Evolutionary conservation across 2,329 filamentous ascomycete genomes (phyloP).

Genomic region (Thielaviopsis euricoi): DNA sequence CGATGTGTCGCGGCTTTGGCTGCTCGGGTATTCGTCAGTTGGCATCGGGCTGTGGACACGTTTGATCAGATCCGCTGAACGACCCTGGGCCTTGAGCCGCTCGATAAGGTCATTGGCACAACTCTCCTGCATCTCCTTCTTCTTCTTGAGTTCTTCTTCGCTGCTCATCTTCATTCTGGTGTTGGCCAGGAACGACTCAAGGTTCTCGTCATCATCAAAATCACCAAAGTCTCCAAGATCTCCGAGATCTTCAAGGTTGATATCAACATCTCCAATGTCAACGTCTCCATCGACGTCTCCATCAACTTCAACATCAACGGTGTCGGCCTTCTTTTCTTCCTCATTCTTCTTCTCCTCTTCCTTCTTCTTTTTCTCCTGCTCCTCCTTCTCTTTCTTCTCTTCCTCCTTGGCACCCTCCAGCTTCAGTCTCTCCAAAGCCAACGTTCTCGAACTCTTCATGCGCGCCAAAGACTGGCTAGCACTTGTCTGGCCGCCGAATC

Average conservation of each 20-base stretch:
- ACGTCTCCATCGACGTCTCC: too few relatives aligned
- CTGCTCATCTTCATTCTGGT: constrained; percentile 14
- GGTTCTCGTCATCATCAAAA: background rate
- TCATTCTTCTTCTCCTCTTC: background rate
- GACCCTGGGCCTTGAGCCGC: constrained; percentile 6
- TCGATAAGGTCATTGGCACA: constrained; percentile 9
- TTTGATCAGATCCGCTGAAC: constrained; percentile 3
- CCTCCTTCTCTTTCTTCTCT: background rate
- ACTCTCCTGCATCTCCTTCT: constrained; percentile 11
- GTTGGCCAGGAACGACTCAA: background rate
- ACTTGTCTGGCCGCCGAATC: constrained; percentile 16
- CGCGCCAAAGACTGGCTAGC: background rate
- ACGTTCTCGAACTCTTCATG: background rate
- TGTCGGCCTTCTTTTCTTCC: background rate
- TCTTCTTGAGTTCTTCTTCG: constrained; percentile 11
- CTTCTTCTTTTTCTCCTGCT: background rate
- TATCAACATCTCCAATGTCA: too few relatives aligned
- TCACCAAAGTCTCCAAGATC: too few relatives aligned
- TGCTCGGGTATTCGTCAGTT: constrained; percentile 1
- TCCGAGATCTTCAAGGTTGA: too few relatives aligned
- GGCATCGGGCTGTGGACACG: constrained; percentile 3
- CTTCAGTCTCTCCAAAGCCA: constrained; percentile 1
- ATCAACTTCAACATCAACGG: background rate
- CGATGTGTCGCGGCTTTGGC: constrained; percentile 5
- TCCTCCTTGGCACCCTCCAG: background rate